phyloP scores from a whole-genome alignment of 495 filamentous ascomycete species.

The Penicillium cinerascens region DNA sequence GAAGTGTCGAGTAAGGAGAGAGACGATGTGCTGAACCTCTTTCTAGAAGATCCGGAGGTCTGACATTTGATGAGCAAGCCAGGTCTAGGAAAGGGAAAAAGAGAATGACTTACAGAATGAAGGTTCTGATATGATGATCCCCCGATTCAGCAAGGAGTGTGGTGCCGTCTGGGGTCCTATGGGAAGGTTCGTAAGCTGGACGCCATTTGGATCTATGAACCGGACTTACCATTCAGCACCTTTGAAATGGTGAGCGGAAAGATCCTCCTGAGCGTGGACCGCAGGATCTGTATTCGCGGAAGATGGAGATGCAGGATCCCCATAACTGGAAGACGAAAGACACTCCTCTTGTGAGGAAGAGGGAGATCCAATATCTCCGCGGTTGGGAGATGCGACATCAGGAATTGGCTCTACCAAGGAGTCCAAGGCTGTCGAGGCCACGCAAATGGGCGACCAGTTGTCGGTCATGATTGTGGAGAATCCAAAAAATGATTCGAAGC shows the following conservation, averaged over 20 bases:
- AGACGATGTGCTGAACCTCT: constrained; percentile 48
- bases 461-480: constrained; percentile 7
- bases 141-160: constrained; percentile 70
- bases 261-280: background rate
- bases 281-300: background rate
- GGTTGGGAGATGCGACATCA: background rate
- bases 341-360: background rate
- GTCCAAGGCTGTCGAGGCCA: constrained; percentile 25
- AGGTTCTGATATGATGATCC: constrained; percentile 64
- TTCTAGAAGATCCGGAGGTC: constrained; percentile 66
- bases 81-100: constrained; percentile 5
- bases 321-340: background rate
- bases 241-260: constrained; percentile 51
- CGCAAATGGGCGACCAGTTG: constrained; percentile 25
- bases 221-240: constrained; percentile 54
- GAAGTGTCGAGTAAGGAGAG: constrained; percentile 56
- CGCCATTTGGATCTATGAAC: background rate
- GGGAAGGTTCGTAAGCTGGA: background rate
- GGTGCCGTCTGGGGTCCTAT: constrained; percentile 78
- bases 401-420: background rate
- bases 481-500: background rate
- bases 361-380: background rate
- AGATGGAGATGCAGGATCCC: background rate
- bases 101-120: constrained; percentile 54
- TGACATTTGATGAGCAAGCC: constrained; percentile 8